phyloP scores from a whole-genome alignment of 2,329 filamentous ascomycete species.

The Colletotrichum sp. region DNA sequence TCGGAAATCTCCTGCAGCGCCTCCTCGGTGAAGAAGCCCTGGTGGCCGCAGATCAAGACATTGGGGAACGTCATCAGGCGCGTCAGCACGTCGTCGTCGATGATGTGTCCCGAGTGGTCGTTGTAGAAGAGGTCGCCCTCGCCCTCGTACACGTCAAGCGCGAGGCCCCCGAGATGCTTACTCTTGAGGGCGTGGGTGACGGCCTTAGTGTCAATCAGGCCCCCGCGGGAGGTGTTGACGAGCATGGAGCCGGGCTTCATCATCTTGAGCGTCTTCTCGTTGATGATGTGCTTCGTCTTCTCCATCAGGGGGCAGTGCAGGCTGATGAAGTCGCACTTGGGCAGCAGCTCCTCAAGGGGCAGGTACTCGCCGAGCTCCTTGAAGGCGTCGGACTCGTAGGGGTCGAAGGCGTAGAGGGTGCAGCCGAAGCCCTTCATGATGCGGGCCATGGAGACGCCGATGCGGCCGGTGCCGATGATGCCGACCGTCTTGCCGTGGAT shows the following conservation, averaged over 20 bases:
- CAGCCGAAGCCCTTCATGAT: conserved; percentile 72
- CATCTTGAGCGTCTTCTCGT: conserved; percentile 51
- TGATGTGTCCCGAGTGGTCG: conserved; percentile 68
- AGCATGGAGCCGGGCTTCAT: conserved; percentile 68
- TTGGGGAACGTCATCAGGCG: conserved; percentile 72
- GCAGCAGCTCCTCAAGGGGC: conserved; percentile 59
- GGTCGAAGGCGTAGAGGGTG: conserved; percentile 65
- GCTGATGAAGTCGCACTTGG: conserved; percentile 64
- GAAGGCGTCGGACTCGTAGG: conserved; percentile 56
- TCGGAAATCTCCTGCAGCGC: conserved; percentile 68
- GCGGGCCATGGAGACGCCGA: conserved; percentile 65
- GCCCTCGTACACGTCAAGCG: conserved; percentile 72
- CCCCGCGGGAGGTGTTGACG: conserved; percentile 73
- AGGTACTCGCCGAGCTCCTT: conserved; percentile 55
- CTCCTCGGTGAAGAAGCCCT: conserved; percentile 73
- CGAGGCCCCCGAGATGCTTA: conserved; percentile 64
- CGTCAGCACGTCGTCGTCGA: conserved; percentile 70
- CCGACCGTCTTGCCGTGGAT: conserved; percentile 70
- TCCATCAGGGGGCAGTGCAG: conserved; percentile 71
- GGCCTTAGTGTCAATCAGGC: conserved; percentile 64
- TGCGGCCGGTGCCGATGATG: conserved; percentile 68
- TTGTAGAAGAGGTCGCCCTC: conserved; percentile 70
- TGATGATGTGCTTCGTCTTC: conserved; percentile 65
- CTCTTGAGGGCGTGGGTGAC: conserved; percentile 66
- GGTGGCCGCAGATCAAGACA: conserved; percentile 70